Conservation (phyloP, 1,284 basidiomycete species). For the Cutaneotrichosporon sp. region DNA sequence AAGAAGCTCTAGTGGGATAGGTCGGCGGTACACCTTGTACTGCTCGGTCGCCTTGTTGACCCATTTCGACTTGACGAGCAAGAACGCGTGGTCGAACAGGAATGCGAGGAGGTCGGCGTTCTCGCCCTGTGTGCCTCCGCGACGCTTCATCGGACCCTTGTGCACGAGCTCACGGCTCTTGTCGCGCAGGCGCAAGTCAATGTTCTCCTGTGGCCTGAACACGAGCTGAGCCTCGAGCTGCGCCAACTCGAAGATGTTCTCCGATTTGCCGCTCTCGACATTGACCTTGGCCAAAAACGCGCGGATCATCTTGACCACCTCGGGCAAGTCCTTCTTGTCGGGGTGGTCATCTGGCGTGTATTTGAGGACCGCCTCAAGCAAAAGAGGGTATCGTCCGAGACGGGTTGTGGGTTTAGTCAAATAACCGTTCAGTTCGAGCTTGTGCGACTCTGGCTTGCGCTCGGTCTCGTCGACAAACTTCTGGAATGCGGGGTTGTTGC, state of each 20-base stretch:
- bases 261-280: conserved; percentile 81
- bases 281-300: conserved; percentile 87
- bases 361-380: conserved; percentile 89
- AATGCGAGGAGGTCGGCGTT: conserved; percentile 87
- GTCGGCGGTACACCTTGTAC: conserved; percentile 88
- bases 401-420: conserved; percentile 97
- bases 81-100: conserved; percentile 91
- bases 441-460: conserved; percentile 87
- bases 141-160: conserved; percentile 88
- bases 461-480: conserved; percentile 94
- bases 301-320: conserved; percentile 73
- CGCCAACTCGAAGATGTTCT: conserved; percentile 87
- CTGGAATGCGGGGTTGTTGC: conserved; percentile 85
- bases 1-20: conserved; percentile 92
- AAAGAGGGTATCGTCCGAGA: conserved; percentile 88
- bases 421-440: conserved; percentile 96
- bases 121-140: conserved; percentile 69
- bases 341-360: conserved; percentile 86
- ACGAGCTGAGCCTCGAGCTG: conserved; percentile 84
- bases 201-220: conserved; percentile 77
- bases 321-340: conserved; percentile 74
- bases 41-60: conserved; percentile 78
- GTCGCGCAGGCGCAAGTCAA: conserved; percentile 78
- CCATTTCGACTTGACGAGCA: conserved; percentile 88
- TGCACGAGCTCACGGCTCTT: conserved; percentile 87